Evolutionary conservation across 306 rosid species (phyloP).

Genomic region (Oemleria cerasiformis): DNA sequence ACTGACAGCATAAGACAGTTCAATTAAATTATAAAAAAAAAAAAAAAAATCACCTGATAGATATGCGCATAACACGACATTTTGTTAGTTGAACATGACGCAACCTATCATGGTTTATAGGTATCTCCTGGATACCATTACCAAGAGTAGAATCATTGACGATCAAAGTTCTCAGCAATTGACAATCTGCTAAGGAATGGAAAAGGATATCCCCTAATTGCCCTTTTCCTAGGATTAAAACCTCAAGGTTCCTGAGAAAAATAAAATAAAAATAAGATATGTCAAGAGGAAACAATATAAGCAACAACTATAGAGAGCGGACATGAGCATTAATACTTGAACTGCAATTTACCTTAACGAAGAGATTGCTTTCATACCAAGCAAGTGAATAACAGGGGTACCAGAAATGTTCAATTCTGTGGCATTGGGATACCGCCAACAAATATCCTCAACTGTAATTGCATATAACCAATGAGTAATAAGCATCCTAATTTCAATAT

Average conservation of each 20-base stretch:
- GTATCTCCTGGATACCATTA: conserved; percentile 82
- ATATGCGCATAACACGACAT: conserved; percentile 90
- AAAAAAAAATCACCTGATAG: conserved; percentile 62
- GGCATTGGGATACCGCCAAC: conserved; percentile 95
- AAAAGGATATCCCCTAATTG: conserved; percentile 72
- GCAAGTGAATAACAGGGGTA: conserved; percentile 50
- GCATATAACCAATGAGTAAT: conserved; percentile 21
- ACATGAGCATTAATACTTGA: neutral
- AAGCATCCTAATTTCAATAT: conserved; percentile 12
- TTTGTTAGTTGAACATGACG: conserved; percentile 79
- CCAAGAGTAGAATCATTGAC: conserved; percentile 88
- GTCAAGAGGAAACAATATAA: conserved; percentile 23
- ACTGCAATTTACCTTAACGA: conserved; percentile 55
- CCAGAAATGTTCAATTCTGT: conserved; percentile 81
- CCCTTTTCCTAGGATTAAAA: conserved; percentile 73
- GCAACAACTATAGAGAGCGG: conserved; percentile 16
- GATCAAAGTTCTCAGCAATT: conserved; percentile 59
- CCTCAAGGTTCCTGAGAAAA: conserved; percentile 79
- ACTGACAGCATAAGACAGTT: neutral
- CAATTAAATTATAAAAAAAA: neutral
- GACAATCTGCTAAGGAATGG: conserved; percentile 71
- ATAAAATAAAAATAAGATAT: neutral
- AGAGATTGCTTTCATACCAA: conserved; percentile 76
- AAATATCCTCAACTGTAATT: conserved; percentile 87
- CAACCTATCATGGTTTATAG: conserved; percentile 70